A percentile compares a stretch with the other conserved stretches of the same genome.
Evolutionary conservation across 2,329 filamentous ascomycete species (phyloP).

Genomic region (Septoria petroselini): DNA sequence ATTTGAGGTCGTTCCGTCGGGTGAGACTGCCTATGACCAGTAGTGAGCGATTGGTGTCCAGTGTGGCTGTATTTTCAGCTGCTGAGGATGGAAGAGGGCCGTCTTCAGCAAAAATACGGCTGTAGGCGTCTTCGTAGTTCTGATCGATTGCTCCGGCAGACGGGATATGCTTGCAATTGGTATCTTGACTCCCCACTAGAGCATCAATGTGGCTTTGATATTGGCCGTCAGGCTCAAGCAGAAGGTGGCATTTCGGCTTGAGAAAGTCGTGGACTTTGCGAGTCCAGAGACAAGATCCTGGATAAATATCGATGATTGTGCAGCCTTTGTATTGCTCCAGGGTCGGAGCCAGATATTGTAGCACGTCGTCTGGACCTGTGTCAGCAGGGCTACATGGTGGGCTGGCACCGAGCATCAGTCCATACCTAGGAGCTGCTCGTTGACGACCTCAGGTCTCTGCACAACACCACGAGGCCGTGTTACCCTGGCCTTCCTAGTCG

Average conservation of each 20-base stretch:
- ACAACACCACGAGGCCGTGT: background rate
- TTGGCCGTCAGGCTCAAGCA: constrained; percentile 68
- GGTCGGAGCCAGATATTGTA: constrained; percentile 66
- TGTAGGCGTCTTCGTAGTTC: constrained; percentile 41
- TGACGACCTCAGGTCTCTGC: constrained; percentile 23
- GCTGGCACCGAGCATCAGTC: background rate
- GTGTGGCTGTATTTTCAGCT: constrained; percentile 38
- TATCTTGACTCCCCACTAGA: constrained; percentile 41
- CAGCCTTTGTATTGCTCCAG: constrained; percentile 70
- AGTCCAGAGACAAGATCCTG: constrained; percentile 76
- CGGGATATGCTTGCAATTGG: constrained; percentile 49
- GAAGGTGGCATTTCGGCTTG: constrained; percentile 74
- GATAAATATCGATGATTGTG: constrained; percentile 84
- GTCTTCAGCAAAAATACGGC: constrained; percentile 47
- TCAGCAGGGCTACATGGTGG: background rate
- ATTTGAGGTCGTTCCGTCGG: constrained; percentile 17
- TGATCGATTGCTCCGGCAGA: constrained; percentile 28
- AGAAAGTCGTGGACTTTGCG: constrained; percentile 69
- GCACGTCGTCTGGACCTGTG: constrained; percentile 57
- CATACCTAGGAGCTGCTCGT: constrained; percentile 27
- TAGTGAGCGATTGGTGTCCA: constrained; percentile 65
- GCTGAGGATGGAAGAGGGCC: constrained; percentile 48
- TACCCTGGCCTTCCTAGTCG: background rate
- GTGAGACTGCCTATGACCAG: constrained; percentile 52
- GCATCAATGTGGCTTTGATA: constrained; percentile 61